phyloP scores from a whole-genome alignment of 2,329 filamentous ascomycete species.

The Fusarium mangiferae region DNA sequence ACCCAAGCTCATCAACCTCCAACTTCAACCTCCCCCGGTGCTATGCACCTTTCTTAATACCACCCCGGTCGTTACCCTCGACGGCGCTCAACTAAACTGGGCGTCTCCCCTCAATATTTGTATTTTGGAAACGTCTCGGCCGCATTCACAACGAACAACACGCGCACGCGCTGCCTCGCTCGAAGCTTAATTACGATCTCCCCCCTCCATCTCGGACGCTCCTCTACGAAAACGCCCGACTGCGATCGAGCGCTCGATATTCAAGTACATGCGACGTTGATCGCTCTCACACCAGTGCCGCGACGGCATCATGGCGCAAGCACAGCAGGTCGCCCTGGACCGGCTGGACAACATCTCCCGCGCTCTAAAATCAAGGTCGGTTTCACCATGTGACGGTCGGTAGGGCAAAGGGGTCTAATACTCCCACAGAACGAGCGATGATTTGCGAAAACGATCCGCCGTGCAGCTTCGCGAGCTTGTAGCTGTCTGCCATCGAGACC shows the following conservation, averaged over 20 bases:
- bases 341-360: constrained; percentile 65
- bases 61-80: constrained; percentile 23
- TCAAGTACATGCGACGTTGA: constrained; percentile 46
- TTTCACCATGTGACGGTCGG: background rate
- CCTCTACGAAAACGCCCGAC: constrained; percentile 4
- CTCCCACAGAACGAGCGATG: constrained; percentile 54
- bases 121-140: background rate
- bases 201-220: constrained; percentile 12
- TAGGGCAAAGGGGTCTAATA: constrained; percentile 25
- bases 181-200: constrained; percentile 16
- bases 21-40: constrained; percentile 35
- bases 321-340: constrained; percentile 65
- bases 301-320: constrained; percentile 53
- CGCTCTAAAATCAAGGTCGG: constrained; percentile 66
- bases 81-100: constrained; percentile 17
- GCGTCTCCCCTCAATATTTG: background rate
- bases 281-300: constrained; percentile 35
- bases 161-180: constrained; percentile 25
- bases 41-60: constrained; percentile 40
- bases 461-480: constrained; percentile 66
- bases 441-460: constrained; percentile 63
- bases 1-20: constrained; percentile 40
- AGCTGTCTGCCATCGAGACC: constrained; percentile 71
- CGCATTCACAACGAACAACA: constrained; percentile 4
- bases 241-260: constrained; percentile 4